Percentiles rank a stretch among this genome's conserved stretches.
phyloP scores from a whole-genome alignment of 2,329 filamentous ascomycete genomes.

The Magnaporthales sp. region DNA sequence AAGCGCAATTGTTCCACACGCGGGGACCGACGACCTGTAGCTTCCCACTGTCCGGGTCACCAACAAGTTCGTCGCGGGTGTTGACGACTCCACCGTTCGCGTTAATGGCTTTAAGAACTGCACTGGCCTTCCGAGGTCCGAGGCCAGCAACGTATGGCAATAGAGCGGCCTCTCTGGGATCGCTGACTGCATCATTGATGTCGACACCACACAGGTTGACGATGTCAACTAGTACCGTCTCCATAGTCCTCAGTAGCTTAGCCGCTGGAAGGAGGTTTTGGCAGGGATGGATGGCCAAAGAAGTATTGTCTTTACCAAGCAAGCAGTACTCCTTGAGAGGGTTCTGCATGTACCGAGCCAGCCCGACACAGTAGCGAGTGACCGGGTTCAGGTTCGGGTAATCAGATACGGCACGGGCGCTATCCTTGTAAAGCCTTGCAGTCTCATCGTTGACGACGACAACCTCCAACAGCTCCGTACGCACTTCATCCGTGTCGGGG shows the following conservation, averaged over 20 bases:
- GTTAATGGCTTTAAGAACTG: constrained; percentile 82
- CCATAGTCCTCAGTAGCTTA: constrained; percentile 75
- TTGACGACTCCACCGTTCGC: constrained; percentile 80
- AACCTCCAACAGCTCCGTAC: constrained; percentile 75
- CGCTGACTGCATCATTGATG: constrained; percentile 81
- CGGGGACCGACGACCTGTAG: constrained; percentile 75
- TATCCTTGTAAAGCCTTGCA: constrained; percentile 91
- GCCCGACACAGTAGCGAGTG: constrained; percentile 79
- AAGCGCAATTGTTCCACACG: constrained; percentile 95
- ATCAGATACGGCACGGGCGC: constrained; percentile 67
- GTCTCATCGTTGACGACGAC: constrained; percentile 94
- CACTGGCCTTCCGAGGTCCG: constrained; percentile 81
- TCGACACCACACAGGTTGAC: constrained; percentile 95
- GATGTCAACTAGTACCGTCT: constrained; percentile 97
- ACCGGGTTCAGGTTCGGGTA: constrained; percentile 73
- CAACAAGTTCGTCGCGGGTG: constrained; percentile 79
- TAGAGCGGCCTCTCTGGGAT: constrained; percentile 76
- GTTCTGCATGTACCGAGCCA: constrained; percentile 89
- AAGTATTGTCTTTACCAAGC: constrained; percentile 78
- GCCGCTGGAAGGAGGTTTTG: constrained; percentile 85
- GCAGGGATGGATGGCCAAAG: constrained; percentile 80
- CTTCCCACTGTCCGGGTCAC: constrained; percentile 73
- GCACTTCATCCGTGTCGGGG: constrained; percentile 63
- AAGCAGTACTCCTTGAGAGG: constrained; percentile 95
- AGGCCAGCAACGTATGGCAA: constrained; percentile 87